Evolutionary conservation across 1,139 yeast genomes (phyloP).

Genomic region (Chernovozyma sophiae-reginae): DNA sequence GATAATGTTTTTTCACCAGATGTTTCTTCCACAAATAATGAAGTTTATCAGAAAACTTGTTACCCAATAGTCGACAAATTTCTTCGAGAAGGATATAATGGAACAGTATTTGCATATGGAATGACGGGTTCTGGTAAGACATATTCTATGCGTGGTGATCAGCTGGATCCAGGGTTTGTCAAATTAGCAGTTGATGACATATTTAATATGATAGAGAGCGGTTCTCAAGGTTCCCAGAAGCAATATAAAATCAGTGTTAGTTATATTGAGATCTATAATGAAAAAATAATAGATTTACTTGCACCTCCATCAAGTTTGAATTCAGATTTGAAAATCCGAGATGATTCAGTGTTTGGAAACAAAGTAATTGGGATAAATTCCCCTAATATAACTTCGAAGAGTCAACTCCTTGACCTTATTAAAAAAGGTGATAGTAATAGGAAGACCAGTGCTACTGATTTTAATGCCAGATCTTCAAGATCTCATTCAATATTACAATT

Average conservation of each 20-base stretch:
- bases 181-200: slow-evolving; percentile 68
- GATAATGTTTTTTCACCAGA: slow-evolving; percentile 68
- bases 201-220: slow-evolving; percentile 45
- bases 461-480: slow-evolving; percentile 78
- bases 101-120: slow-evolving; percentile 89
- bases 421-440: slow-evolving; percentile 69
- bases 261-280: slow-evolving; percentile 89
- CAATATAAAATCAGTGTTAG: slow-evolving; percentile 52
- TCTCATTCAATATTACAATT: slow-evolving; percentile 90
- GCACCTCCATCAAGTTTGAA: slow-evolving; percentile 14
- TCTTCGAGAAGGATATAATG: slow-evolving; percentile 71
- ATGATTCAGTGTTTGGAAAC: slow-evolving; percentile 69
- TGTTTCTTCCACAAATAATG: slow-evolving; percentile 41
- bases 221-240: slow-evolving; percentile 20
- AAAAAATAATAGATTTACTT: slow-evolving; percentile 72
- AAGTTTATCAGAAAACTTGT: slow-evolving; percentile 62
- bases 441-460: slow-evolving; percentile 86
- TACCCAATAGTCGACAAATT: slow-evolving; percentile 60
- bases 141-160: slow-evolving; percentile 79
- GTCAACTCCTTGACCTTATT: slow-evolving; percentile 60
- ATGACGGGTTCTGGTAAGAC: slow-evolving; percentile 98
- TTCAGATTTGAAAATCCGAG: slow-evolving; percentile 66
- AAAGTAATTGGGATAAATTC: slow-evolving; percentile 73
- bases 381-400: slow-evolving; percentile 50
- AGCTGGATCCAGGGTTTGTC: slow-evolving; percentile 70